Evolutionary conservation across 495 filamentous ascomycete species (phyloP).

Genomic region (Penicillium cataractarum): DNA sequence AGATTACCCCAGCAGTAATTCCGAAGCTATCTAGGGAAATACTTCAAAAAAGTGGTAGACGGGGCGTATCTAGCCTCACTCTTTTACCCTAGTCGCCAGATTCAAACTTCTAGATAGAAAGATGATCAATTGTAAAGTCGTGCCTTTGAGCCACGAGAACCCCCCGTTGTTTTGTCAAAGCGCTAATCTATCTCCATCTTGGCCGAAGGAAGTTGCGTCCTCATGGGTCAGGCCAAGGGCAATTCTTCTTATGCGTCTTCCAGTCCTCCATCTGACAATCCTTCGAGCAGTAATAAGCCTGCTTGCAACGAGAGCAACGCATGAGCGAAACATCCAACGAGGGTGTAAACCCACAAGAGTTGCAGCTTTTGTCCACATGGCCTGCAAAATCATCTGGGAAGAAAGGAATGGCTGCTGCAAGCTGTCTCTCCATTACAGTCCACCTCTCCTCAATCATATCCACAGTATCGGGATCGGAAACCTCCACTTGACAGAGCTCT

Average conservation of each 20-base stretch:
- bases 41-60: too few species aligned
- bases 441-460: neutral
- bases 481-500: neutral
- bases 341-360: constrained; percentile 16
- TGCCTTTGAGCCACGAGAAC: too few species aligned
- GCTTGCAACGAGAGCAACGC: constrained; percentile 11
- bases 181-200: too few species aligned
- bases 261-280: constrained; percentile 13
- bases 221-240: neutral
- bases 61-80: too few species aligned
- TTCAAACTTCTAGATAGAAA: too few species aligned
- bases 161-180: too few species aligned
- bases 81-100: too few species aligned
- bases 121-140: too few species aligned
- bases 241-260: constrained; percentile 9
- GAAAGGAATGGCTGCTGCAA: neutral
- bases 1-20: too few species aligned
- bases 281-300: constrained; percentile 14
- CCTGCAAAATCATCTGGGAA: constrained; percentile 8
- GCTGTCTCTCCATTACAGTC: neutral
- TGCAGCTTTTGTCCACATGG: constrained; percentile 9
- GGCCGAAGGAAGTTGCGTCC: neutral
- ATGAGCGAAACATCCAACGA: constrained; percentile 7
- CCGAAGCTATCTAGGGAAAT: too few species aligned
- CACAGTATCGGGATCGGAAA: neutral